These are phyloP conservation scores for Gamarada debralockiae DNA, from an alignment of 495 filamentous ascomycete species.

Conservation along the genomic window DNA sequence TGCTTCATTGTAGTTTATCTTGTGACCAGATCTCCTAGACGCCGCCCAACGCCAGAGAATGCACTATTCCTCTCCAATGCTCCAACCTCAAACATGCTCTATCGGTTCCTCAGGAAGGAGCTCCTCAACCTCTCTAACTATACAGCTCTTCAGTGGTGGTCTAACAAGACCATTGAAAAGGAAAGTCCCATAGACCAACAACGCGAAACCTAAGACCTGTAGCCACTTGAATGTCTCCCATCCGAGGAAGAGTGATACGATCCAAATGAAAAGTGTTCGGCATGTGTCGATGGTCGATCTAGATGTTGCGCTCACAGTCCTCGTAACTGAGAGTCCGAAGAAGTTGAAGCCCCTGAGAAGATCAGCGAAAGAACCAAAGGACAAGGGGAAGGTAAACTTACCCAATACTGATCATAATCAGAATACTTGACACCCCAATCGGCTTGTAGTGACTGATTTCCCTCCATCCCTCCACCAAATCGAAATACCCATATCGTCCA, in stretches of 20 bases:
- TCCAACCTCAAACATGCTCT: constrained; percentile 49
- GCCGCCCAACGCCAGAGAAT: background rate
- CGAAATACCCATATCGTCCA: constrained; percentile 81
- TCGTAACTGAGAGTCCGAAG: constrained; percentile 91
- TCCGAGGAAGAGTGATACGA: constrained; percentile 85
- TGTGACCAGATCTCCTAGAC: too few relatives aligned
- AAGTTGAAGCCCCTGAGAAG: constrained; percentile 85
- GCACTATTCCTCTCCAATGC: background rate
- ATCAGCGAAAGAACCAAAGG: constrained; percentile 2
- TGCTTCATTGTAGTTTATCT: background rate
- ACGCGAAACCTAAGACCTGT: constrained; percentile 80
- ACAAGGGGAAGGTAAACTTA: constrained; percentile 40
- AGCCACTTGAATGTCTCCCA: constrained; percentile 99
- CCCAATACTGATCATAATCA: constrained; percentile 98
- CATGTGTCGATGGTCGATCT: constrained; percentile 96
- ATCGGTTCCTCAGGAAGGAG: constrained; percentile 83
- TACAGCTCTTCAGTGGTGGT: constrained; percentile 66
- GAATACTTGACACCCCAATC: constrained; percentile 68
- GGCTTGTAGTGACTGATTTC: constrained; percentile 67
- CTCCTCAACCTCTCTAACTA: constrained; percentile 46
- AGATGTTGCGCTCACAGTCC: constrained; percentile 82
- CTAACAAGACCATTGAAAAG: constrained; percentile 90
- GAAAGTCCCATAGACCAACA: constrained; percentile 96
- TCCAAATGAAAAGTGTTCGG: constrained; percentile 97
- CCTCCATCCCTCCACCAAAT: constrained; percentile 76